Conservation (phyloP, 2,329 filamentous ascomycete species). For the Ceratocystis colombiana region DNA sequence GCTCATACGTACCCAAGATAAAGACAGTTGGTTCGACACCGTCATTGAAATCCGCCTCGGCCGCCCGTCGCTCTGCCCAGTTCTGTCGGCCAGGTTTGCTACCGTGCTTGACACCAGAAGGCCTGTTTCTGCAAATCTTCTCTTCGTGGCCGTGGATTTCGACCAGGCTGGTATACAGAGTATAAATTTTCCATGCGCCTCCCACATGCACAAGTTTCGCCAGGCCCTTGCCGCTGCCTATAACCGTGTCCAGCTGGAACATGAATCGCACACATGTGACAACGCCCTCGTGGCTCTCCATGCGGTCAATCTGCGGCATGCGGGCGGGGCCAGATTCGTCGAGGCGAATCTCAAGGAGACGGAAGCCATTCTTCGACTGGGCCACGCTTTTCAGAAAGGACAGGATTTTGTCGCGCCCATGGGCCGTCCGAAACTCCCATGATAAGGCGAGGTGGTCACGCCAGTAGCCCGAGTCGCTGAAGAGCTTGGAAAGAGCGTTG, state of each 20-base stretch:
- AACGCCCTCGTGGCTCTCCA: conserved; percentile 40
- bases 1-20: conserved; percentile 44
- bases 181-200: conserved; percentile 50
- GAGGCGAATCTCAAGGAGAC: conserved; percentile 38
- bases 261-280: conserved; percentile 48
- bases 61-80: conserved; percentile 46
- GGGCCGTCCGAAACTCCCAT: conserved; percentile 46
- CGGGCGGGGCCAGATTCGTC: conserved; percentile 38
- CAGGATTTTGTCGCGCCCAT: conserved; percentile 36
- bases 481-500: conserved; percentile 33
- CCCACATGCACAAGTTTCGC: conserved; percentile 41
- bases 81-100: conserved; percentile 44
- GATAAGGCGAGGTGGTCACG: conserved; percentile 48
- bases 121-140: conserved; percentile 37
- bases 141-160: conserved; percentile 48
- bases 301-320: conserved; percentile 36
- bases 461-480: conserved; percentile 43
- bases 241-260: conserved; percentile 42
- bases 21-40: conserved; percentile 46
- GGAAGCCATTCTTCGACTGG: conserved; percentile 33
- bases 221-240: conserved; percentile 48
- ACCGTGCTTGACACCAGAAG: conserved; percentile 48
- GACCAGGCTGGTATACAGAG: conserved; percentile 50
- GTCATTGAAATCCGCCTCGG: conserved; percentile 40
- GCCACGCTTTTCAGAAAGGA: conserved; percentile 34